Conservation (phyloP, 2,329 filamentous ascomycete species). For the Penicillium glabrum region DNA sequence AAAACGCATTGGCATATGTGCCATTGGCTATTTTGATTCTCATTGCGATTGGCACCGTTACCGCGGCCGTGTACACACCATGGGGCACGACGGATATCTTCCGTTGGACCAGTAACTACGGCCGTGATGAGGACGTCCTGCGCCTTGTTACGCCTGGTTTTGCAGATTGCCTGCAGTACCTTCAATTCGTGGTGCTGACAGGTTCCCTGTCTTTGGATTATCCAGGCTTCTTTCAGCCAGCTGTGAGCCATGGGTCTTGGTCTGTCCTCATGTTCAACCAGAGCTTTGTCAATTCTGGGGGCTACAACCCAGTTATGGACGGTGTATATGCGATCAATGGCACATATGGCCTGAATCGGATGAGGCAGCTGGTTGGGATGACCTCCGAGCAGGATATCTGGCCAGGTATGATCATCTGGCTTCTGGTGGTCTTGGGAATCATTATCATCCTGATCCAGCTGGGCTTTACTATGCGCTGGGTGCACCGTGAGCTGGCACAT, state of each 20-base stretch:
- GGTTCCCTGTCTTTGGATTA: conserved; percentile 86
- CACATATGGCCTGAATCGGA: conserved; percentile 73
- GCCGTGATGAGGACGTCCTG: conserved; percentile 86
- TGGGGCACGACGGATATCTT: conserved; percentile 93
- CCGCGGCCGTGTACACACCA: conserved; percentile 84
- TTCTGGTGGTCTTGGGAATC: conserved; percentile 71
- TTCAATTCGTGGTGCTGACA: conserved; percentile 87
- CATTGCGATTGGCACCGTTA: conserved; percentile 77
- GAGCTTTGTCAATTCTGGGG: conserved; percentile 72
- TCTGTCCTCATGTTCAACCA: conserved; percentile 90
- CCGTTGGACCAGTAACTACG: conserved; percentile 97
- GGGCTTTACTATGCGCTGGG: conserved; percentile 75
- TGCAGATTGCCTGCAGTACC: conserved; percentile 93
- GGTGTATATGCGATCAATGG: conserved; percentile 83
- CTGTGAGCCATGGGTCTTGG: conserved; percentile 85
- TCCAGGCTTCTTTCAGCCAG: conserved; percentile 91
- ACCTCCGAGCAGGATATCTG: conserved; percentile 75
- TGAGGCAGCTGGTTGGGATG: conserved; percentile 83
- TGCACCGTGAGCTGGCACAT: conserved; percentile 68
- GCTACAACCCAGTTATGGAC: conserved; percentile 69
- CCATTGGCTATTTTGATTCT: conserved; percentile 76
- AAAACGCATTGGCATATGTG: conserved; percentile 70
- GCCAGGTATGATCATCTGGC: conserved; percentile 91
- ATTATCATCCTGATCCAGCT: conserved; percentile 71
- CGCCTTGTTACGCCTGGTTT: conserved; percentile 94